Evolutionary conservation across 768 basidiomycete species (phyloP).

Genomic region (Lepiota brunneoincarnata): DNA sequence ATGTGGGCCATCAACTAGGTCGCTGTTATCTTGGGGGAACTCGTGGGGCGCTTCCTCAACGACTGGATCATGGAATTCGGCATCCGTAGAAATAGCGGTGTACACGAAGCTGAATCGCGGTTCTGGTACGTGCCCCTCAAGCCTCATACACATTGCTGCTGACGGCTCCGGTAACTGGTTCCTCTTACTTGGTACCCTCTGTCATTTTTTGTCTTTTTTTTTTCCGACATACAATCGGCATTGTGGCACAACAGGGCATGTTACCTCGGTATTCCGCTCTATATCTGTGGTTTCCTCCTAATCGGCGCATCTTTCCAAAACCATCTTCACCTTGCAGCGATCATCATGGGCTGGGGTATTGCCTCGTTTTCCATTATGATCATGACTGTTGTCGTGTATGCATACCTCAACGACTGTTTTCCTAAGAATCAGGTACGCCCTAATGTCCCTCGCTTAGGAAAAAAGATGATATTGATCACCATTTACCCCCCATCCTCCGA

Average conservation of each 20-base stretch:
- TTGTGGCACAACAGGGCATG: slow-evolving; percentile 35
- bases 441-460: neutral
- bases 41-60: slow-evolving; percentile 32
- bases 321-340: slow-evolving; percentile 40
- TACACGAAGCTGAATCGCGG: slow-evolving; percentile 42
- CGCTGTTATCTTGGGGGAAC: slow-evolving; percentile 33
- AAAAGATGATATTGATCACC: neutral
- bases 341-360: slow-evolving; percentile 63
- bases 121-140: slow-evolving; percentile 36
- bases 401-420: slow-evolving; percentile 28
- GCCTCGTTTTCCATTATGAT: slow-evolving; percentile 48
- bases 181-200: no score
- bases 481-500: neutral
- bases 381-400: slow-evolving; percentile 49
- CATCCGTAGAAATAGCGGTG: slow-evolving; percentile 32
- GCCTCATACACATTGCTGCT: no score
- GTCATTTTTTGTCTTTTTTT: no score
- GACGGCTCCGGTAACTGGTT: no score
- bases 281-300: slow-evolving; percentile 50
- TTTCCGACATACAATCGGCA: neutral
- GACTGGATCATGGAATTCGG: slow-evolving; percentile 29
- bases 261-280: slow-evolving; percentile 51
- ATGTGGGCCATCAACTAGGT: slow-evolving; percentile 17
- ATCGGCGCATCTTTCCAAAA: slow-evolving; percentile 51
- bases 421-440: slow-evolving; percentile 26